These are phyloP conservation scores for Acanthamoeba castellanii DNA, from an alignment of 208 protist species.

Conservation along the genomic window DNA sequence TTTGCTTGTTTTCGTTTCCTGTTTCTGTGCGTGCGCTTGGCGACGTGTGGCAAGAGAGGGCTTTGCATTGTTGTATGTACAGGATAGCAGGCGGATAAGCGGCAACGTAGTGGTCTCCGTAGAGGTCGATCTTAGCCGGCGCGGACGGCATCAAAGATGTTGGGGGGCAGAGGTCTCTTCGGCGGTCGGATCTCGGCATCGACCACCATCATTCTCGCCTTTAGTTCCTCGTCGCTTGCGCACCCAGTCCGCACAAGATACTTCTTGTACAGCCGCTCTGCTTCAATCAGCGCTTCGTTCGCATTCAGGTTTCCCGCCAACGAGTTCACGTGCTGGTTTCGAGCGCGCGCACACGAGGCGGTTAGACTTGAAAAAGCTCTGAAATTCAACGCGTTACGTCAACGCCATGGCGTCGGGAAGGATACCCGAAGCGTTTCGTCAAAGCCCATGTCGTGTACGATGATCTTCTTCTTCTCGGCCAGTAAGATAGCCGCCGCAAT, in stretches of 20 bases:
- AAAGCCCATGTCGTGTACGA: conserved; percentile 41
- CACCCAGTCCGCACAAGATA: conserved; percentile 15
- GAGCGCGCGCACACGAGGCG: neutral
- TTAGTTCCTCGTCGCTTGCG: neutral
- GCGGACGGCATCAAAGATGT: conserved; percentile 32
- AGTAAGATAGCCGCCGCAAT: conserved; percentile 32
- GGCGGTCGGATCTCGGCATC: conserved; percentile 23
- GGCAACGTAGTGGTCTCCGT: too few relatives aligned
- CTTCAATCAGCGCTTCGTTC: conserved; percentile 11
- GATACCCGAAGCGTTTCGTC: conserved; percentile 33
- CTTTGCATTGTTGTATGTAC: too few relatives aligned
- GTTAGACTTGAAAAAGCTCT: neutral
- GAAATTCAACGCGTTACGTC: too few relatives aligned
- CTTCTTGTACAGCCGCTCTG: conserved; percentile 51
- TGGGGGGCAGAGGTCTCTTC: neutral
- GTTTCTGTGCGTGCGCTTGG: too few relatives aligned
- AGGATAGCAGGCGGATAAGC: too few relatives aligned
- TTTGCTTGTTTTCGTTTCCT: too few relatives aligned
- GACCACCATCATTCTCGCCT: conserved; percentile 8
- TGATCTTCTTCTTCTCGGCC: conserved; percentile 39
- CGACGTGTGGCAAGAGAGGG: too few relatives aligned
- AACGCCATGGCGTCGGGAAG: neutral
- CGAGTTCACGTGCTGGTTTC: conserved; percentile 15
- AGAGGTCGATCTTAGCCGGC: neutral
- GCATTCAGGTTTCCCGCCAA: conserved; percentile 33